These are phyloP conservation scores for Macrophomina tecta DNA, from an alignment of 2,329 filamentous ascomycete genomes.

Conservation along the genomic window DNA sequence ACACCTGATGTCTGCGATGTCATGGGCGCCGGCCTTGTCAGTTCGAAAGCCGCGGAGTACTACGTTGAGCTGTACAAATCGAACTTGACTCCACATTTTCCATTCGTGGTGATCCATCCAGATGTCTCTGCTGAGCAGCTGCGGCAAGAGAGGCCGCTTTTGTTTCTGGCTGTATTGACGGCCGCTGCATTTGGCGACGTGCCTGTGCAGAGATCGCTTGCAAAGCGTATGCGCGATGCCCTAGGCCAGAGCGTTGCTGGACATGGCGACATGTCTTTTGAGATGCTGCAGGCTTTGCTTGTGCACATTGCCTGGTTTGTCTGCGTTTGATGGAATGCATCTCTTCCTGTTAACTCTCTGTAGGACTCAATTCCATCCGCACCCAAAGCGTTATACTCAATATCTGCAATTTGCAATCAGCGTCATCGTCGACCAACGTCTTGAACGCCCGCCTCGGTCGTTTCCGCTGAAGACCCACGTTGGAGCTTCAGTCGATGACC, in stretches of 20 bases:
- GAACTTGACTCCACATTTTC: conserved; percentile 30
- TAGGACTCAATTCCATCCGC: conserved; percentile 42
- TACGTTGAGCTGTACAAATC: conserved; percentile 8
- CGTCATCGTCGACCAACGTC: conserved; percentile 40
- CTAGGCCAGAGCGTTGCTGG: conserved; percentile 42
- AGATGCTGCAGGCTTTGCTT: conserved; percentile 48
- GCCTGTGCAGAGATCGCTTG: conserved; percentile 36
- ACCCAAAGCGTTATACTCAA: conserved; percentile 32
- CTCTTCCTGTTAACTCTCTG: background rate
- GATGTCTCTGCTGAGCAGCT: conserved; percentile 29
- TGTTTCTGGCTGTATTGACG: conserved; percentile 44
- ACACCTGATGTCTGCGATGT: background rate
- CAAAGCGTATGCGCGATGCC: conserved; percentile 37
- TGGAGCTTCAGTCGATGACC: background rate
- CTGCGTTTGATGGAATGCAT: too few relatives aligned
- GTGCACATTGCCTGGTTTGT: conserved; percentile 45
- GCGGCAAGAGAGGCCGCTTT: conserved; percentile 39
- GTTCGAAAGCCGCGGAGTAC: background rate
- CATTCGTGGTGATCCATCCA: conserved; percentile 35
- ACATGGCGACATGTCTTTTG: conserved; percentile 43
- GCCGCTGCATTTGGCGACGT: conserved; percentile 36
- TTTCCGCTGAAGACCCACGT: conserved; percentile 33
- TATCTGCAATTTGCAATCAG: conserved; percentile 13
- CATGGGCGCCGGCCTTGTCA: background rate
- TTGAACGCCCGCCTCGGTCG: conserved; percentile 32